These are phyloP conservation scores for Venturia oleaginea DNA, from an alignment of 2,329 filamentous ascomycete genomes.

Conservation along the genomic window DNA sequence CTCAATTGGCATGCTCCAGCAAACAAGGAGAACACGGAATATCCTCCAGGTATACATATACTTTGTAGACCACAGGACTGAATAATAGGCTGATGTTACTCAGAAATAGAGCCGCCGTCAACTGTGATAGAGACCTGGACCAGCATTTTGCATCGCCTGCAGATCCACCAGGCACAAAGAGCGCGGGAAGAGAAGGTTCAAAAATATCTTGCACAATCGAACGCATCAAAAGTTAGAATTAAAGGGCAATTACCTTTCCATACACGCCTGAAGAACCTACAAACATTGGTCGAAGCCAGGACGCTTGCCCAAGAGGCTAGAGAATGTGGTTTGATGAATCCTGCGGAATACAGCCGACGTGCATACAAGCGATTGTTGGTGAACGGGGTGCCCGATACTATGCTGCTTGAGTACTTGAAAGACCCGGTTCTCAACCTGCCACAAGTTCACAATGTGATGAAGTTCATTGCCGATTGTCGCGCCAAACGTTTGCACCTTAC, in stretches of 20 bases:
- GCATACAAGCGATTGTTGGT: conserved; percentile 1
- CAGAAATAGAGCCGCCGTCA: neutral
- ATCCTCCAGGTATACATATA: neutral
- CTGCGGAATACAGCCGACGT: neutral
- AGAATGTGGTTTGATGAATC: neutral
- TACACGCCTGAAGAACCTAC: neutral
- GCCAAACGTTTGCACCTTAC: neutral
- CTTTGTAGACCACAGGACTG: neutral
- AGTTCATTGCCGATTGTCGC: neutral
- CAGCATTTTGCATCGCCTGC: neutral
- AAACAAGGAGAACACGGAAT: neutral
- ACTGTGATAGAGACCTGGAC: neutral
- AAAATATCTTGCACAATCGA: neutral
- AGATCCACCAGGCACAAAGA: neutral
- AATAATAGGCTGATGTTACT: neutral
- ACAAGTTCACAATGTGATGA: conserved; percentile 2
- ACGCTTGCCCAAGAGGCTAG: neutral
- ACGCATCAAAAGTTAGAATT: neutral
- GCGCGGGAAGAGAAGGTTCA: neutral
- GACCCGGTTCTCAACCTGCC: conserved; percentile 8
- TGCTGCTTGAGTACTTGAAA: conserved; percentile 3
- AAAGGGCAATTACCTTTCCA: neutral
- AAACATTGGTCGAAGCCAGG: neutral
- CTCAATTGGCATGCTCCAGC: conserved; percentile 7
- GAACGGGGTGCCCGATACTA: neutral